A percentile compares a stretch with the other conserved stretches of the same genome.
Evolutionary conservation across 2,329 filamentous ascomycete species (phyloP).

Genomic region (Didymella pomorum): DNA sequence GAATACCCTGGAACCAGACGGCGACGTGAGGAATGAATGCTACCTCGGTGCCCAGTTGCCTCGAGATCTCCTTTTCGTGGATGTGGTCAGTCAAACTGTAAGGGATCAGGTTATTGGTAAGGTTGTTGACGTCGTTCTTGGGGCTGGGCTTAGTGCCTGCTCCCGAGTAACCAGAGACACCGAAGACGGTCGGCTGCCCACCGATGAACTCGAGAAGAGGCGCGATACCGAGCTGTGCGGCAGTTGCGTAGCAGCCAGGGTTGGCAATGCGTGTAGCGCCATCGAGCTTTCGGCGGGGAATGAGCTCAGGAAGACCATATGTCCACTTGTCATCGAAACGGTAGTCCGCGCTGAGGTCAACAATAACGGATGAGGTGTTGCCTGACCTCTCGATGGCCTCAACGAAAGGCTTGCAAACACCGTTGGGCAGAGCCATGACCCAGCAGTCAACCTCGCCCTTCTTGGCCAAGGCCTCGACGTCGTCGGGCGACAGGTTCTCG

Average conservation of each 20-base stretch:
- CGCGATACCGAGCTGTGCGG: slow-evolving; percentile 86
- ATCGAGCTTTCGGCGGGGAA: slow-evolving; percentile 77
- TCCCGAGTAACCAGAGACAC: slow-evolving; percentile 92
- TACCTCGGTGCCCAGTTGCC: slow-evolving; percentile 75
- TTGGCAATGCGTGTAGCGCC: slow-evolving; percentile 85
- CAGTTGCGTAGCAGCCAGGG: slow-evolving; percentile 95
- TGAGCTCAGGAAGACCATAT: slow-evolving; percentile 88
- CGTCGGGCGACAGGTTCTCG: slow-evolving; percentile 86
- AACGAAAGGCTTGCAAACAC: slow-evolving; percentile 91
- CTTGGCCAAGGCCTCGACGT: slow-evolving; percentile 84
- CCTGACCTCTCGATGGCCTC: slow-evolving; percentile 81
- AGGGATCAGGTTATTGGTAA: slow-evolving; percentile 87
- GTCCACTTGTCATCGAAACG: slow-evolving; percentile 87
- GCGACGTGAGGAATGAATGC: slow-evolving; percentile 94
- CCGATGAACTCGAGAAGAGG: slow-evolving; percentile 81
- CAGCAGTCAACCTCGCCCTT: slow-evolving; percentile 89
- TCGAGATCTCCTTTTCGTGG: slow-evolving; percentile 89
- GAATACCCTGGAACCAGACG: slow-evolving; percentile 96
- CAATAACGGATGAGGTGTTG: slow-evolving; percentile 73
- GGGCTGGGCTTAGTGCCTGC: slow-evolving; percentile 92
- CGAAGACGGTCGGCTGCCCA: slow-evolving; percentile 83
- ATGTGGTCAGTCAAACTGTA: slow-evolving; percentile 94
- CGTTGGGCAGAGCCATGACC: slow-evolving; percentile 97
- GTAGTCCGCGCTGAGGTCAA: slow-evolving; percentile 97
- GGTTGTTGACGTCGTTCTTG: slow-evolving; percentile 87